Conservation (phyloP, 768 basidiomycete genomes). For the Pisolithus orientalis region DNA sequence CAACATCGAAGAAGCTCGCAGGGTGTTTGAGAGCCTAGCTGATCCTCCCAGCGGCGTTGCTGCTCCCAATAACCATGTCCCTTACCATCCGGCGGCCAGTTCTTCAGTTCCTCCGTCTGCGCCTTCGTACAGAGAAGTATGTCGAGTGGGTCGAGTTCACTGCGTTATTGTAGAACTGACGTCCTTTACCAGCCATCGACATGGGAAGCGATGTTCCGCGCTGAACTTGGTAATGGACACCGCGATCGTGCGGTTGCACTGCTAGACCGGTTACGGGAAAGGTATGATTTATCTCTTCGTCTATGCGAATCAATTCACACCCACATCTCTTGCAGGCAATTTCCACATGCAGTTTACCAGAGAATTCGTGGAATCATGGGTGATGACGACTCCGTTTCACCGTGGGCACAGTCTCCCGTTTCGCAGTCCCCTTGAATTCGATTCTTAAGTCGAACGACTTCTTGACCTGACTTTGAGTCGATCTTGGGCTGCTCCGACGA, state of each 20-base stretch:
- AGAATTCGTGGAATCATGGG: constrained; percentile 72
- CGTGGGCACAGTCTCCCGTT: constrained; percentile 28
- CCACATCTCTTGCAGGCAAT: constrained; percentile 42
- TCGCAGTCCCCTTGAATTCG: constrained; percentile 7
- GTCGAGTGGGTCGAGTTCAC: background rate
- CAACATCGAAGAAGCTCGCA: constrained; percentile 64
- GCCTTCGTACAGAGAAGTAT: constrained; percentile 32
- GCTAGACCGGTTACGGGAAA: constrained; percentile 63
- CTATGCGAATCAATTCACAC: background rate
- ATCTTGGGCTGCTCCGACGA: no score
- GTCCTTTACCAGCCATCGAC: constrained; percentile 62
- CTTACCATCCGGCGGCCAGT: constrained; percentile 41
- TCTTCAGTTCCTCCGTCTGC: constrained; percentile 31
- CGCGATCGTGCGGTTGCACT: constrained; percentile 63
- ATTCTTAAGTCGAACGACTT: background rate
- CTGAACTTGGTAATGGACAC: constrained; percentile 77
- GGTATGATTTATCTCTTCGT: constrained; percentile 37
- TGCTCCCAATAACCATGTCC: constrained; percentile 81
- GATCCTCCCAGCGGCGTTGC: constrained; percentile 84
- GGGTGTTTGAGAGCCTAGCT: constrained; percentile 70
- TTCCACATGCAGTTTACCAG: constrained; percentile 72
- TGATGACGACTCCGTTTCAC: constrained; percentile 56
- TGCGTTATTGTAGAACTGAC: background rate
- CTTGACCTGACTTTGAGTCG: no score
- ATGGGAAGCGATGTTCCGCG: constrained; percentile 93